Conservation (phyloP, 1,139 yeast genomes). For the Taiozyma sp. region DNA sequence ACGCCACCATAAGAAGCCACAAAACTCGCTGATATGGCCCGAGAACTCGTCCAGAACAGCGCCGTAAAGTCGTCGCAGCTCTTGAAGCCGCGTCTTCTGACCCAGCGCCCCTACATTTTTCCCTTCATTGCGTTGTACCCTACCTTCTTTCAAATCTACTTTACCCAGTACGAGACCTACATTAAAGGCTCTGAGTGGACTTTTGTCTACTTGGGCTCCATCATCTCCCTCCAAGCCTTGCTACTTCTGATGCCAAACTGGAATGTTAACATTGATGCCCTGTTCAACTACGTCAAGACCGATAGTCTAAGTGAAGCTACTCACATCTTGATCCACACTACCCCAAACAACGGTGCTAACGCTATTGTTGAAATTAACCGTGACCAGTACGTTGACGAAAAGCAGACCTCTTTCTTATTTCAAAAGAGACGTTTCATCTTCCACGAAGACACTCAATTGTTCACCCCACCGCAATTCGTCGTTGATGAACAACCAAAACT, state of each 20-base stretch:
- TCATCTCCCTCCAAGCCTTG: conserved; percentile 67
- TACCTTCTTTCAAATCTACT: conserved; percentile 59
- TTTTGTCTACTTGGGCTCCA: conserved; percentile 73
- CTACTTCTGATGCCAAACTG: conserved; percentile 93
- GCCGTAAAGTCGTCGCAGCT: conserved; percentile 41
- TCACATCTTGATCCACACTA: conserved; percentile 71
- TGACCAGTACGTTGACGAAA: conserved; percentile 53
- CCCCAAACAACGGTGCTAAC: conserved; percentile 80
- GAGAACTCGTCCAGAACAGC: conserved; percentile 30
- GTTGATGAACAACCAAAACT: conserved; percentile 63
- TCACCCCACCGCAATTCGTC: conserved; percentile 76
- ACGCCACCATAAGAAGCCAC: background rate
- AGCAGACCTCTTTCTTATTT: conserved; percentile 71
- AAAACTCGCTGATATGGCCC: conserved; percentile 4
- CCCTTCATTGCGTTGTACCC: conserved; percentile 85
- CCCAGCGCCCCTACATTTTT: conserved; percentile 73
- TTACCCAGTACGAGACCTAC: conserved; percentile 67
- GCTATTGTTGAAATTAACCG: conserved; percentile 66
- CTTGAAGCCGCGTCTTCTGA: conserved; percentile 59
- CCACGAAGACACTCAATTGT: conserved; percentile 45
- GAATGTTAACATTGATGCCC: conserved; percentile 69
- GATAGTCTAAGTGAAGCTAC: conserved; percentile 53
- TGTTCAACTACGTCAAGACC: conserved; percentile 63
- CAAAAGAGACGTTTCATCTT: conserved; percentile 90
- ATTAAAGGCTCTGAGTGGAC: conserved; percentile 81